Percentiles rank a stretch among this genome's conserved stretches.
Conservation (phyloP, 768 basidiomycete species). For the Scleroderma citrinum region DNA sequence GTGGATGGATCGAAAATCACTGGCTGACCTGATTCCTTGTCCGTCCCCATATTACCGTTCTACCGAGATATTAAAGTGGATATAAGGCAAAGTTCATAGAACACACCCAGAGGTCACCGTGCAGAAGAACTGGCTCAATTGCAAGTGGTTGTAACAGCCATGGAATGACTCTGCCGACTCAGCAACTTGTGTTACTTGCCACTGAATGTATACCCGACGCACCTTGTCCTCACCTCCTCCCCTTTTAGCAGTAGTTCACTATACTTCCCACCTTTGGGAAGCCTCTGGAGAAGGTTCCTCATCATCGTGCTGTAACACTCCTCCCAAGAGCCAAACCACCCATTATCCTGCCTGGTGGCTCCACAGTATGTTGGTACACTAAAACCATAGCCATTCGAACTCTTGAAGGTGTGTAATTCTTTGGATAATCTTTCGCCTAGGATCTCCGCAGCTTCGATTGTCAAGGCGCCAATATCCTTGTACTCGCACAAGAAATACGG, state of each 20-base stretch:
- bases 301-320: slow-evolving; percentile 61
- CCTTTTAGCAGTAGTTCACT: slow-evolving; percentile 46
- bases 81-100: not conserved
- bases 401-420: slow-evolving; percentile 57
- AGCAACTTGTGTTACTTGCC: not conserved
- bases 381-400: slow-evolving; percentile 61
- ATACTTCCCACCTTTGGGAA: slow-evolving; percentile 37
- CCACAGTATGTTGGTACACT: slow-evolving; percentile 74
- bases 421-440: slow-evolving; percentile 60
- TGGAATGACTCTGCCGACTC: slow-evolving; percentile 61
- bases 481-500: slow-evolving; percentile 76
- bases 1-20: slow-evolving; percentile 76
- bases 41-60: slow-evolving; percentile 72
- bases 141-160: slow-evolving; percentile 52
- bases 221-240: slow-evolving; percentile 44
- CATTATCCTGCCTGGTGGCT: slow-evolving; percentile 60
- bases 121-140: slow-evolving; percentile 63
- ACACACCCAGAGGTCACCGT: slow-evolving; percentile 78
- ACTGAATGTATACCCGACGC: slow-evolving; percentile 8
- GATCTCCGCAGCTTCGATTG: slow-evolving; percentile 36
- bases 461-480: slow-evolving; percentile 50
- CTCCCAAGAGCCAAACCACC: slow-evolving; percentile 70
- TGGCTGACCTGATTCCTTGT: slow-evolving; percentile 47
- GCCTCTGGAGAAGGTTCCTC: slow-evolving; percentile 46
- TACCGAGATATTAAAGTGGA: slow-evolving; percentile 20